Evolutionary conservation across 805 yeast genomes (phyloP), one percentile per base, ranked within the genome.

Genomic region (Candida wancherniae): DNA sequence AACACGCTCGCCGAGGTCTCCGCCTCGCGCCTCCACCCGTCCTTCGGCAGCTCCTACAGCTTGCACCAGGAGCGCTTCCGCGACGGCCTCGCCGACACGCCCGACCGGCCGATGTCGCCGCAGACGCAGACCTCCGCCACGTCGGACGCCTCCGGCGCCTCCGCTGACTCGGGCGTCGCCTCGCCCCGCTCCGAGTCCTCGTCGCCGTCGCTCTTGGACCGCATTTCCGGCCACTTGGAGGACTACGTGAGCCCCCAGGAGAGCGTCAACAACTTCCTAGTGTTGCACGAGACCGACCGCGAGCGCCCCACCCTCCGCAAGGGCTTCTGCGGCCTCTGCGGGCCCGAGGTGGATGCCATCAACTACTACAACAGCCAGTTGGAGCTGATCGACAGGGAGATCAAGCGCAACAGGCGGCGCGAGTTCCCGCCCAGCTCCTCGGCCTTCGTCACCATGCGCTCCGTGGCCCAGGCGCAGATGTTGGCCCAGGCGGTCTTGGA

Each of bases 391-490:
- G 97, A 90, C 48, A 73, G 69, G 31, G 80, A 80, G 45, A 87
- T 90, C 28, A 26, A 52, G 5, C 61, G 67, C 16, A 84, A 90
- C 2, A 69, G 95, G 32, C 63, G 60, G 18, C 68, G 78, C 30
- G 82, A 81, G 40, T 84, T 78, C 48, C 76, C 84, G 0, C 81
- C 95, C 1, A 84, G 94, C 0, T 86, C 94, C 17, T 81, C 90
- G 1, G 97, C 97, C 0, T 90, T 90, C 57, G 77, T 90, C 6
- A 92, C 97, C 0, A 84, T 90, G 95, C 90, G 84, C 42, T 74
- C 92, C 1, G 97, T 87, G 3, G 95, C 96, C 0, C 80, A 87
- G 44, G 97, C 97, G 2, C 98, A 90, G 55, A 81, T 87, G 84
- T 80, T 92, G 17, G 96, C 97, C 0, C 98, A 92, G 55, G 92